A percentile compares a stretch with the other conserved stretches of the same genome.
Evolutionary conservation across 2,329 filamentous ascomycete species (phyloP).

Genomic region (Dactylellina cionopaga): DNA sequence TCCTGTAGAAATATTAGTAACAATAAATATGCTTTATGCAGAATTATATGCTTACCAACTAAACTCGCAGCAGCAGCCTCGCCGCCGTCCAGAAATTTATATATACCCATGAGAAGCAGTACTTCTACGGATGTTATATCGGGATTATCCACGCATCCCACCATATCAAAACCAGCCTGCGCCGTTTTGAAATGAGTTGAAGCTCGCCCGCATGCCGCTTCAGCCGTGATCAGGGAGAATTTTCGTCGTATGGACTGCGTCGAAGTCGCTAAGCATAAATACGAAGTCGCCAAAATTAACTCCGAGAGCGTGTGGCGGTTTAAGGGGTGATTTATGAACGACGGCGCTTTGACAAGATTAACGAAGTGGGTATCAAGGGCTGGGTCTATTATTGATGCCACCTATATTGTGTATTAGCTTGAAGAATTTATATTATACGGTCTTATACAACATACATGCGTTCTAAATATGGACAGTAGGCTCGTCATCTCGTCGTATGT

Average conservation of each 20-base stretch:
- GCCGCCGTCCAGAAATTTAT: constrained; percentile 36
- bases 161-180: constrained; percentile 41
- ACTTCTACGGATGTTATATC: constrained; percentile 38
- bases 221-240: constrained; percentile 26
- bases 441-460: constrained; percentile 19
- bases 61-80: constrained; percentile 32
- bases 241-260: constrained; percentile 35
- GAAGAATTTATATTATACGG: not conserved
- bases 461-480: constrained; percentile 28
- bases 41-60: constrained; percentile 14
- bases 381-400: constrained; percentile 37
- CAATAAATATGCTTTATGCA: too few species aligned
- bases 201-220: constrained; percentile 12
- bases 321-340: constrained; percentile 37
- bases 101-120: constrained; percentile 29
- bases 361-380: constrained; percentile 39
- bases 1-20: not conserved
- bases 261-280: constrained; percentile 31
- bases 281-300: constrained; percentile 36
- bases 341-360: constrained; percentile 36
- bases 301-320: constrained; percentile 34
- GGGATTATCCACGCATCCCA: constrained; percentile 30
- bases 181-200: constrained; percentile 39
- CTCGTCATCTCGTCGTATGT: constrained; percentile 35
- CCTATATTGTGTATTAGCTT: not conserved